Base-by-base conservation (phyloP, 495 filamentous ascomycete genomes). In the Chaetomidium leptoderma region DNA sequence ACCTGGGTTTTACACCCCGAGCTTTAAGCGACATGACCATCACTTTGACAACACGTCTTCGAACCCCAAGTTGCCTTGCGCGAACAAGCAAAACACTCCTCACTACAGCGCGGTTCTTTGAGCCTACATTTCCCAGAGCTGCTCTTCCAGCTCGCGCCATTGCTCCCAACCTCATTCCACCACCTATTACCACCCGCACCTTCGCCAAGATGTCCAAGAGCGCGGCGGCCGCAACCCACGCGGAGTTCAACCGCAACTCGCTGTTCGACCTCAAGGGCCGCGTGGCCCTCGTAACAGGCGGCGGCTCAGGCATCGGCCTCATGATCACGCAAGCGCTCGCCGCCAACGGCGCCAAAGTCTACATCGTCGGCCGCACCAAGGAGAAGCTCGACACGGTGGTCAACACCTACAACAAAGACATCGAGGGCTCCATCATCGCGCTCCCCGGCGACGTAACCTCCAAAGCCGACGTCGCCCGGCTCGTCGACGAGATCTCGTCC, bases 251-350 rank as follows among this genome's bases (percentile, higher is more conserved):
- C 58, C 74, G 76, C 44, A 67, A 76, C 49, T 77, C 79, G 44
- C 78, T 87, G 37, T 88, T 88, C 70, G 74, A 78, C 37, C 76
- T 85, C 40, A 79, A 82, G 58, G 83, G 77, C 55, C 79, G 80
- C 63, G 83, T 87, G 19, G 84, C 82, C 50, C 76, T 88, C 6
- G 74, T 86, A 2, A 84, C 82, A n/a, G 83, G 81, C 58, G 71
- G 61, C 42, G 71, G 71, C 6, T 86, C 78, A 32, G 80, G 80
- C 42, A 82, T 86, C 57, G 83, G 84, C 21, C 79, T 87, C 40
- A 91, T 92, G 88, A 89, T 88, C 58, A 86, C 88, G 0, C 84
- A 91, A 63, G 86, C 88, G 3, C 87, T 87, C 60, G 86, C 90
- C 0, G 74, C 81, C 26, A 92, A 91, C 68, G 89, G 89, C 37